Conservation (phyloP, 2,329 filamentous ascomycete species). For the Macroventuria anomochaeta region DNA sequence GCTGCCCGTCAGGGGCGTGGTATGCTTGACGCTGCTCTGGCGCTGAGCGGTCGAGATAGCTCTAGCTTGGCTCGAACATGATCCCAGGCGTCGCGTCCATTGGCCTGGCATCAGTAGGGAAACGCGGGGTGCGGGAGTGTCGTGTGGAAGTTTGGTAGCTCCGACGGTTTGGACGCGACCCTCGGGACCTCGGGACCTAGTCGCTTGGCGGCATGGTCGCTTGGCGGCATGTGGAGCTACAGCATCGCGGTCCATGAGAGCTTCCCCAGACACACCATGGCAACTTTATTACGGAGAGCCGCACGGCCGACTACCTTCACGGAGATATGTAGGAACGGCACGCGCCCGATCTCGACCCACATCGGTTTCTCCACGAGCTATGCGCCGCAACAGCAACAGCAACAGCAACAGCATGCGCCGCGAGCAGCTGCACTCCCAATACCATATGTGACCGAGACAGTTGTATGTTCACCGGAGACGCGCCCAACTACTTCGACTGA, state of each 20-base stretch:
- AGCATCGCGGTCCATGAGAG: slow-evolving; percentile 7
- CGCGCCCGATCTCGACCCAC: slow-evolving; percentile 34
- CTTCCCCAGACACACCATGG: slow-evolving; percentile 35
- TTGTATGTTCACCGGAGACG: slow-evolving; percentile 42
- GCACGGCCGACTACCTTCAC: slow-evolving; percentile 26
- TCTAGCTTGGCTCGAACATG: slow-evolving; percentile 28
- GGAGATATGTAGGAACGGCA: slow-evolving; percentile 18
- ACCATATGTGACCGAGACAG: slow-evolving; percentile 59
- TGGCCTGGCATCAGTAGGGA: slow-evolving; percentile 38
- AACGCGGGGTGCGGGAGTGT: slow-evolving; percentile 4
- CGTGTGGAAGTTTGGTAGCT: slow-evolving; percentile 5
- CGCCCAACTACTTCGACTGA: slow-evolving; percentile 33
- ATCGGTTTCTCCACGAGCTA: slow-evolving; percentile 35
- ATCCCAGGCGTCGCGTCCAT: slow-evolving; percentile 24
- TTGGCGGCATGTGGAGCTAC: slow-evolving; percentile 21
- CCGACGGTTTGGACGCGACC: slow-evolving; percentile 22
- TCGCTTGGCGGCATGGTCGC: slow-evolving; percentile 22
- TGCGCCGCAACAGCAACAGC: slow-evolving; percentile 17
- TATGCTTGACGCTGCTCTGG: slow-evolving; percentile 18
- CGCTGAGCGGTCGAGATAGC: slow-evolving; percentile 10
- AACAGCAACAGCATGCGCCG: slow-evolving; percentile 29
- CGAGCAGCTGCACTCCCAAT: slow-evolving; percentile 53
- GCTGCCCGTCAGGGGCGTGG: slow-evolving; percentile 21
- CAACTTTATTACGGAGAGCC: slow-evolving; percentile 37
- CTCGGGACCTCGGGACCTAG: slow-evolving; percentile 31